A percentile compares a stretch with the other conserved stretches of the same genome.
Evolutionary conservation across 345 rosid genomes (phyloP).

Genomic region (Zanthoxylum bungeanum): DNA sequence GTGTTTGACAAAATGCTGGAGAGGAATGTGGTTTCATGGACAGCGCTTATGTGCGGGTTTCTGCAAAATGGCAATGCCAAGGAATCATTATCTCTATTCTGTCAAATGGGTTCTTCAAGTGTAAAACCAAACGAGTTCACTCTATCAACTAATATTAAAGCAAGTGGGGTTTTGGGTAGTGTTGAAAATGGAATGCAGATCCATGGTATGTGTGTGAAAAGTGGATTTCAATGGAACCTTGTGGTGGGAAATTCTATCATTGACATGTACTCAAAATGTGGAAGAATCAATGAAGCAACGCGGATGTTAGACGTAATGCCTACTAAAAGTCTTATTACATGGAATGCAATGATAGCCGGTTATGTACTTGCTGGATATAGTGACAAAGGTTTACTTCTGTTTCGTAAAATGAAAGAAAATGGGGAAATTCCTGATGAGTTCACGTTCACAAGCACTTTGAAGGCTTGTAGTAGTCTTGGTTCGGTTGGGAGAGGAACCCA

Average conservation of each 20-base stretch:
- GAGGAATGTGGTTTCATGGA: conserved; percentile 81
- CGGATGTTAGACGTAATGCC: conserved; percentile 46
- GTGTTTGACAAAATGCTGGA: conserved; percentile 69
- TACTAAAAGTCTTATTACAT: conserved; percentile 49
- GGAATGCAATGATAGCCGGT: conserved; percentile 82
- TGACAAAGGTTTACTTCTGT: conserved; percentile 59
- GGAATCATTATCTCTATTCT: conserved; percentile 41
- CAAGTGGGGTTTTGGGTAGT: conserved; percentile 49
- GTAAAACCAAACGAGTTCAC: conserved; percentile 75
- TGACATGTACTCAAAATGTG: conserved; percentile 83
- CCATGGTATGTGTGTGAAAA: conserved; percentile 55
- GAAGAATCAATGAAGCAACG: conserved; percentile 55
- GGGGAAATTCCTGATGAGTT: conserved; percentile 57
- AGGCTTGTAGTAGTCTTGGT: conserved; percentile 60
- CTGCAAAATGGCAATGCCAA: conserved; percentile 41
- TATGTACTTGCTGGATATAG: conserved; percentile 43
- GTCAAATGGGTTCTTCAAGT: conserved; percentile 41
- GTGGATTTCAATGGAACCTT: conserved; percentile 42
- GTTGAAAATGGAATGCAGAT: conserved; percentile 55
- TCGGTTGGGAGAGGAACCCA: conserved; percentile 49
- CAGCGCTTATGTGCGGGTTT: conserved; percentile 76
- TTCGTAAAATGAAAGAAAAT: conserved; percentile 42
- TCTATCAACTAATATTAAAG: conserved; percentile 66
- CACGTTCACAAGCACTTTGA: conserved; percentile 64
- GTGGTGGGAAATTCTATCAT: conserved; percentile 76